Evolutionary conservation across 2,329 filamentous ascomycete species (phyloP), one percentile per base, ranked within the genome.

Genomic region (Penicillium brasilianum): DNA sequence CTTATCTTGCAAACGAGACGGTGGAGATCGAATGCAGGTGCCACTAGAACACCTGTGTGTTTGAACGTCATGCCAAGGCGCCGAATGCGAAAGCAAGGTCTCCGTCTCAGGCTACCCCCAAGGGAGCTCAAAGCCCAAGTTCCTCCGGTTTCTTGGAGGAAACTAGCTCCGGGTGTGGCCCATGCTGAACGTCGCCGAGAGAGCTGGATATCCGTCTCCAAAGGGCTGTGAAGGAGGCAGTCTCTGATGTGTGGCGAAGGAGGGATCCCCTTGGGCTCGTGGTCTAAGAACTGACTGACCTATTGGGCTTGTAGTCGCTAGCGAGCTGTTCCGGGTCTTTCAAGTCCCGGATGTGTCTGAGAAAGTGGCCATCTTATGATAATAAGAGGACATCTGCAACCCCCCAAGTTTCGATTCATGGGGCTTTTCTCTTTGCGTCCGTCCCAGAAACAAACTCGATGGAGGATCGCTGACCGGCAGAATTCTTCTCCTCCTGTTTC

Each of bases 391-490:
- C 11, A 25, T 48, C 34, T 39, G 16, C 25, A 16, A 20, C 10
- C 13, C 6, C 22, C 2, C n/a, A 3, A n/a, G n/a, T 20, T 30
- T 20, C 30, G 22, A 20, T 13, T 63, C 52, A 60, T 11, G 44
- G 46, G 43, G 22, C 20, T 37, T 55, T 64, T 11, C 22, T 51
- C 20, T 61, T 56, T 4, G 43, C 16, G 13, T 46, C 56, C 13
- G 66, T 61, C 4, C 67, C 71, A 52, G 74, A 61, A 10, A 81
- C 77, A 62, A 81, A 81, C 7, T 79, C 74, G 54, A 81, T 71
- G 11, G 72, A 67, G 16, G 74, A 74, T 60, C 78, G 71, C 57
- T 74, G 72, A n/a, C 66, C 70, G n/a, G 65, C 55, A 51, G 65
- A 39, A 58, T 69, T 74, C 43, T 74, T 73, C 58, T 78, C 75